These are phyloP conservation scores for Massariosphaeria phaeospora DNA, from an alignment of 495 filamentous ascomycete genomes.

Conservation along the genomic window DNA sequence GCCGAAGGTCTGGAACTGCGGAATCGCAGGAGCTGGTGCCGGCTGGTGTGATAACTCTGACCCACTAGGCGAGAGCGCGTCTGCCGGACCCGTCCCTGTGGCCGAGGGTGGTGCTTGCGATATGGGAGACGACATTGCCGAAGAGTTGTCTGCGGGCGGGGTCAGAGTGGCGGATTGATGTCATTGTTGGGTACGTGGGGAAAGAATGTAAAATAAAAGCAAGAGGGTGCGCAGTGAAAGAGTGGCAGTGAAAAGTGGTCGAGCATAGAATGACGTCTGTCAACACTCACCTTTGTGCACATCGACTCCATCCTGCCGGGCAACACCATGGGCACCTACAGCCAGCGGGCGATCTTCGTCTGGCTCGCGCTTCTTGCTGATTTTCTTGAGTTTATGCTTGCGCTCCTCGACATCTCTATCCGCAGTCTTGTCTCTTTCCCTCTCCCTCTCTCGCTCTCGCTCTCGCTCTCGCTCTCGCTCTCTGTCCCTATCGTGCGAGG, in stretches of 20 bases:
- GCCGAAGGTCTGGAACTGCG: conserved; percentile 78
- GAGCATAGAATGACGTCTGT: conserved; percentile 34
- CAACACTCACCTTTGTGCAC: conserved; percentile 39
- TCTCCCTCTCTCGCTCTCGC: too few relatives aligned
- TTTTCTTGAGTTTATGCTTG: conserved; percentile 33
- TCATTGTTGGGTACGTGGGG: not conserved
- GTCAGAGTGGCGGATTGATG: conserved; percentile 2
- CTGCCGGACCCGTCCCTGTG: conserved; percentile 25
- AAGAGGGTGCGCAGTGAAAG: not conserved
- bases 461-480: too few relatives aligned
- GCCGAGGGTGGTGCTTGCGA: conserved; percentile 32
- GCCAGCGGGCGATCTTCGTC: conserved; percentile 38
- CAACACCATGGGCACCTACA: conserved; percentile 42
- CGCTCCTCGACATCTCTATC: conserved; percentile 35
- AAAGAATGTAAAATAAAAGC: too few relatives aligned
- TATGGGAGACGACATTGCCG: conserved; percentile 32
- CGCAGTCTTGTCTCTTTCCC: conserved; percentile 23
- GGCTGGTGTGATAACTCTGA: conserved; percentile 66
- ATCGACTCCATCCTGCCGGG: conserved; percentile 42
- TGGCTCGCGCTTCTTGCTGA: conserved; percentile 35
- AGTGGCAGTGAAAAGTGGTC: not conserved
- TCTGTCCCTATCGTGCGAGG: conserved; percentile 34
- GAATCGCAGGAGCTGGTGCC: conserved; percentile 66
- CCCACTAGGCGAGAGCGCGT: conserved; percentile 51
- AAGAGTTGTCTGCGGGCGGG: conserved; percentile 21